Evolutionary conservation across 2,329 filamentous ascomycete genomes (phyloP).

Genomic region (Colletotrichum sp.): DNA sequence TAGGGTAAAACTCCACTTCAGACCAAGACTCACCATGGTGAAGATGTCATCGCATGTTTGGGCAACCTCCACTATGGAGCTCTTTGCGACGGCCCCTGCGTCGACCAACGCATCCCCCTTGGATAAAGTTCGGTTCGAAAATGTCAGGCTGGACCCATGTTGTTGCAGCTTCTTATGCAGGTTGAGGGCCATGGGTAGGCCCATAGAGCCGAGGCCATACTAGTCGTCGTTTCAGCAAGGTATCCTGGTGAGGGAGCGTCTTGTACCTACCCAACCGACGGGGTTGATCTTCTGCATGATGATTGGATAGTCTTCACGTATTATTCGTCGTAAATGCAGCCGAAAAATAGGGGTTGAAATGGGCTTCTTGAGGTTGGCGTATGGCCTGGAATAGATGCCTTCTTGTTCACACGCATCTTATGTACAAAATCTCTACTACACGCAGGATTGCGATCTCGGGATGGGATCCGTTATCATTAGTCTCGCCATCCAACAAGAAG

Average conservation of each 20-base stretch:
- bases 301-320: background rate
- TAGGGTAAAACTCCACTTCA: background rate
- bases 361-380: background rate
- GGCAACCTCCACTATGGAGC: slow-evolving; percentile 31
- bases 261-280: background rate
- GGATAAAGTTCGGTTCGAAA: slow-evolving; percentile 51
- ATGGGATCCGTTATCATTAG: background rate
- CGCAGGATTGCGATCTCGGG: background rate
- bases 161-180: slow-evolving; percentile 39
- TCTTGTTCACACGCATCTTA: background rate
- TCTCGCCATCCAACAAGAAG: too few relatives aligned
- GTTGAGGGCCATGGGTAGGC: slow-evolving; percentile 53
- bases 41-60: slow-evolving; percentile 38
- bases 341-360: background rate
- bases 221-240: background rate
- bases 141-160: slow-evolving; percentile 39
- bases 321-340: background rate
- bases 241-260: background rate
- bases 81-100: slow-evolving; percentile 30
- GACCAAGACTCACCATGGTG: slow-evolving; percentile 38
- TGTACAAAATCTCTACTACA: background rate
- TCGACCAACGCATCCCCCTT: slow-evolving; percentile 39
- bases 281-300: background rate
- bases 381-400: background rate
- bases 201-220: slow-evolving; percentile 56